phyloP scores from a whole-genome alignment of 164 flowering plant genomes.

The Warburgia ugandensis region DNA sequence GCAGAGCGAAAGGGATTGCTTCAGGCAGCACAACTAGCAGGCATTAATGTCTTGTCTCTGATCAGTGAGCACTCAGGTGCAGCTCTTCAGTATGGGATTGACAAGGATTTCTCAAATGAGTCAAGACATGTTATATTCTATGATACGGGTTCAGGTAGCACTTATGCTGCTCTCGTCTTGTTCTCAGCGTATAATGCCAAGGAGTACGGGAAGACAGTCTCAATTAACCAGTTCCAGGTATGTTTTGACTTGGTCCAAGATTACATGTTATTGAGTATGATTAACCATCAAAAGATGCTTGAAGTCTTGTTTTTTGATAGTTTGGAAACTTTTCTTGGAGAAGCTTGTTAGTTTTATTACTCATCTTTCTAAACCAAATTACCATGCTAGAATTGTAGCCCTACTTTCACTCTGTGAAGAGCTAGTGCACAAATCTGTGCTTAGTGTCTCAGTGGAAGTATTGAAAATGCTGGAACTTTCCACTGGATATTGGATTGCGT shows the following conservation, averaged over 20 bases:
- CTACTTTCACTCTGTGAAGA: too few species aligned
- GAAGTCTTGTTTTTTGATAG: not conserved
- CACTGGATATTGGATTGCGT: too few species aligned
- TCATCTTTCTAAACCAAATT: too few species aligned
- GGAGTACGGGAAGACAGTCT: slow-evolving; percentile 80
- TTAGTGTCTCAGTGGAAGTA: too few species aligned
- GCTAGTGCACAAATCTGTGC: too few species aligned
- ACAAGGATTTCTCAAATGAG: slow-evolving; percentile 87
- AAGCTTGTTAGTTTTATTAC: too few species aligned
- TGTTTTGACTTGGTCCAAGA: not conserved
- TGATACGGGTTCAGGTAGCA: slow-evolving; percentile 83
- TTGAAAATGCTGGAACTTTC: too few species aligned
- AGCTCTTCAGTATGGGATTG: slow-evolving; percentile 96
- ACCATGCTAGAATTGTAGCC: too few species aligned
- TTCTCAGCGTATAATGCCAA: slow-evolving; percentile 76
- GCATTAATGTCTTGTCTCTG: slow-evolving; percentile 74
- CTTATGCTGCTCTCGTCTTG: slow-evolving; percentile 91
- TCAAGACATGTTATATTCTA: slow-evolving; percentile 83
- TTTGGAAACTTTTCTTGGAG: too few species aligned
- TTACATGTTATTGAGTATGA: too few species aligned
- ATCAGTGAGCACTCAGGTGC: slow-evolving; percentile 92
- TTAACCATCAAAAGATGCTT: not conserved
- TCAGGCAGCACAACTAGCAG: slow-evolving; percentile 77
- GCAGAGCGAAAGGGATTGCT: slow-evolving; percentile 74
- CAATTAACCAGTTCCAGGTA: slow-evolving; percentile 94